These are phyloP conservation scores for Meyerozyma guilliermondii DNA, from an alignment of 1,139 yeast species.

Conservation along the genomic window DNA sequence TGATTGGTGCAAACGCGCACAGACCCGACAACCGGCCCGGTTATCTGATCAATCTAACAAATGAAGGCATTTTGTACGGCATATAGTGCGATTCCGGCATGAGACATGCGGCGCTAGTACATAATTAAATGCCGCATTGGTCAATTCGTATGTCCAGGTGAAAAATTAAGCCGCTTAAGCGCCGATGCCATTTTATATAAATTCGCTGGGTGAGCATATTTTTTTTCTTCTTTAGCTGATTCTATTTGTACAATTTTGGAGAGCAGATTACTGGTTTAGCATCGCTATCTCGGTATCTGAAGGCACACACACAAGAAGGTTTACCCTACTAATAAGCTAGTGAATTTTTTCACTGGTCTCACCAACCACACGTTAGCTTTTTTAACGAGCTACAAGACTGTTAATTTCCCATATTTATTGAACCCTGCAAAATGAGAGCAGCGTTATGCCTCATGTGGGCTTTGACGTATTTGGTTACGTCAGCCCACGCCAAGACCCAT, in stretches of 20 bases:
- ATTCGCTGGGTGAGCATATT: slow-evolving; percentile 8
- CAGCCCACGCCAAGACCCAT: slow-evolving; percentile 49
- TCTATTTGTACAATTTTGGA: slow-evolving; percentile 9
- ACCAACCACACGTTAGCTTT: background rate
- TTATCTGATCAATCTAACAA: slow-evolving; percentile 5
- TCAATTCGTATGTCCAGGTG: slow-evolving; percentile 2
- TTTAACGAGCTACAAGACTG: background rate
- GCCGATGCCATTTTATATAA: slow-evolving; percentile 5
- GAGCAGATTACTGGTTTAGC: slow-evolving; percentile 2
- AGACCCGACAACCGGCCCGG: background rate
- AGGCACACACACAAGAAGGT: background rate
- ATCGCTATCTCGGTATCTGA: slow-evolving; percentile 1
- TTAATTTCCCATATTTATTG: background rate
- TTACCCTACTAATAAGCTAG: background rate
- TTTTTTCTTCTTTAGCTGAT: slow-evolving; percentile 12
- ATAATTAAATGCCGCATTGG: background rate
- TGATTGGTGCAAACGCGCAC: background rate
- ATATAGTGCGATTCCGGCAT: background rate
- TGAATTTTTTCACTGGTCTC: background rate
- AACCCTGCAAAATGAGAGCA: background rate
- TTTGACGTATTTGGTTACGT: slow-evolving; percentile 1
- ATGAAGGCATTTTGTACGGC: background rate
- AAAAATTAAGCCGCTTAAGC: background rate
- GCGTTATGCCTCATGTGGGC: background rate
- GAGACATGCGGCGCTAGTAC: background rate